phyloP scores from a whole-genome alignment of 202 grass and related monocot species.

The Panicum virgatum region DNA sequence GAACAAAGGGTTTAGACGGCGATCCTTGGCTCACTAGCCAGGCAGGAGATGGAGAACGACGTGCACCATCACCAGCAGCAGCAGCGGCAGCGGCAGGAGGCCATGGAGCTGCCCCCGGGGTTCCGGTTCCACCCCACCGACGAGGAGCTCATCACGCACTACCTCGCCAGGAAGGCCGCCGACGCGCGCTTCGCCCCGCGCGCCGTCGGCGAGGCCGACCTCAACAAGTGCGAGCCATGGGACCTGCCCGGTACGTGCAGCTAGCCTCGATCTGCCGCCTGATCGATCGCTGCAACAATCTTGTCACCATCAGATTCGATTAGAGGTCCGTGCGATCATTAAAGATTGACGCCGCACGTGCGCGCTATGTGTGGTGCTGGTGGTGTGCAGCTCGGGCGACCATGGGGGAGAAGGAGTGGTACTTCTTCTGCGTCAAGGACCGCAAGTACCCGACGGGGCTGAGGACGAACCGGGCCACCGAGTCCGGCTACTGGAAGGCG shows the following conservation, averaged over 20 bases:
- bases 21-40: constrained; percentile 2
- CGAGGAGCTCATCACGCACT: constrained; percentile 88
- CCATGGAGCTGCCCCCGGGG: constrained; percentile 79
- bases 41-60: constrained; percentile 51
- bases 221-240: constrained; percentile 91
- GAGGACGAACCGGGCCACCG: constrained; percentile 76
- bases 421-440: constrained; percentile 81
- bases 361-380: background rate
- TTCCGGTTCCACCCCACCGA: constrained; percentile 88
- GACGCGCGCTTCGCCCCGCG: constrained; percentile 55
- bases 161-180: constrained; percentile 62
- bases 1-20: background rate
- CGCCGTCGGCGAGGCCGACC: constrained; percentile 75
- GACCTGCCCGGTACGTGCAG: constrained; percentile 59
- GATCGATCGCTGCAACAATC: background rate
- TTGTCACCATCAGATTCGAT: background rate
- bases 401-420: constrained; percentile 79
- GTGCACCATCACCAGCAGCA: constrained; percentile 9
- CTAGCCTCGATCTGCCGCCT: too few relatives aligned
- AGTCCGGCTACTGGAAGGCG: constrained; percentile 82
- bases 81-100: background rate
- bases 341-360: background rate
- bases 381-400: constrained; percentile 49
- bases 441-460: constrained; percentile 80
- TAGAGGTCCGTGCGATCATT: background rate